Evolutionary conservation across 75 land plant genomes (phyloP).

Genomic region (Larix kaempferi): DNA sequence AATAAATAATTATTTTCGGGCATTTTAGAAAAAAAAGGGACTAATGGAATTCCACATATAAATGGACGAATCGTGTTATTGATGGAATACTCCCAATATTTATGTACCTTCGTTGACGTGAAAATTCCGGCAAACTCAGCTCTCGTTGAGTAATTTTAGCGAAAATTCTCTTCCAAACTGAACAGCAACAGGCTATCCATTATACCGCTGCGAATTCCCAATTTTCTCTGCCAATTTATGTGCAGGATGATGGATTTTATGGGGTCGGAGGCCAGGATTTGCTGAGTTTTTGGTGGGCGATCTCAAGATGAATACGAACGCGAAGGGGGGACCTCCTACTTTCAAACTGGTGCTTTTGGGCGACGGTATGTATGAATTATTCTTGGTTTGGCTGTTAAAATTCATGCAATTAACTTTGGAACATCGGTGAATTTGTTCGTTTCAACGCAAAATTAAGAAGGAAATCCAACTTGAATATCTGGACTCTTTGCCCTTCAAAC

Average conservation of each 20-base stretch:
- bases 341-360: conserved; percentile 51
- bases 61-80: too few species aligned
- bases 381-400: neutral
- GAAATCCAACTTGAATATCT: neutral
- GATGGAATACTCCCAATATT: too few species aligned
- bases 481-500: neutral
- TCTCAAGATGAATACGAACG: neutral
- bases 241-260: neutral
- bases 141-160: neutral
- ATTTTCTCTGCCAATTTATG: neutral
- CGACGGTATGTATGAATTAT: conserved; percentile 23
- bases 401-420: neutral
- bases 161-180: neutral
- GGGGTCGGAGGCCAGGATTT: neutral
- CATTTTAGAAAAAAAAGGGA: too few species aligned
- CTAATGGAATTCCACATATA: too few species aligned
- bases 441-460: neutral
- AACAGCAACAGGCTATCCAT: neutral
- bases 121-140: neutral
- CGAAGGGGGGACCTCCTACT: conserved; percentile 4
- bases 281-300: neutral
- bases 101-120: neutral
- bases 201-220: neutral
- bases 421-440: neutral
- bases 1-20: too few species aligned